phyloP scores from a whole-genome alignment of 495 filamentous ascomycete species.

The Hyaloscypha hepaticicola region DNA sequence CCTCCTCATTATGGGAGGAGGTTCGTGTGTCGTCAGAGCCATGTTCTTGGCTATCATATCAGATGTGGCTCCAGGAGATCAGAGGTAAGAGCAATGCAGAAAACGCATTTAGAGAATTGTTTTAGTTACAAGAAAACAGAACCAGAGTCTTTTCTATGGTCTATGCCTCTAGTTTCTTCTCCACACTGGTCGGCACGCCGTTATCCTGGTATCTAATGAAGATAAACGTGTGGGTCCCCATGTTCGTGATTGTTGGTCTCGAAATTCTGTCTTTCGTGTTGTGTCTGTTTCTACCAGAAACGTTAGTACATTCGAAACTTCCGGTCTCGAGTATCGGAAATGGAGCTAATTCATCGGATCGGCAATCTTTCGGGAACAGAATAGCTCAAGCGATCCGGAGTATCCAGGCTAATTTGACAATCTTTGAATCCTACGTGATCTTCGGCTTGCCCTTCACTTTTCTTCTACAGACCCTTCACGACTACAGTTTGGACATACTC shows the following conservation, averaged over 20 bases:
- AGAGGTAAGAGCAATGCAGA: not conserved
- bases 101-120: not conserved
- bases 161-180: not conserved
- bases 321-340: no score
- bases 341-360: no score
- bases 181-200: slow-evolving; percentile 3
- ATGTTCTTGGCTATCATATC: slow-evolving; percentile 12
- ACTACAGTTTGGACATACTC: not conserved
- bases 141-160: slow-evolving; percentile 9
- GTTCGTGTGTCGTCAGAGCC: slow-evolving; percentile 4
- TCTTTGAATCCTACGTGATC: slow-evolving; percentile 8
- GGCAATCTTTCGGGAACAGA: not conserved
- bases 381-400: not conserved
- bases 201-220: slow-evolving; percentile 18
- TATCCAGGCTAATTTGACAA: not conserved
- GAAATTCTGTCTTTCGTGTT: not conserved
- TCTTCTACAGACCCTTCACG: slow-evolving; percentile 1
- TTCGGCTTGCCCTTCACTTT: slow-evolving; percentile 2
- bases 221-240: not conserved
- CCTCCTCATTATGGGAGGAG: slow-evolving; percentile 14
- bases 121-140: not conserved
- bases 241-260: slow-evolving; percentile 1
- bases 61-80: slow-evolving; percentile 15
- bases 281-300: no score
- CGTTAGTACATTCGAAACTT: no score